Conservation (phyloP, 2,329 filamentous ascomycete species). For the Nemania serpens region DNA sequence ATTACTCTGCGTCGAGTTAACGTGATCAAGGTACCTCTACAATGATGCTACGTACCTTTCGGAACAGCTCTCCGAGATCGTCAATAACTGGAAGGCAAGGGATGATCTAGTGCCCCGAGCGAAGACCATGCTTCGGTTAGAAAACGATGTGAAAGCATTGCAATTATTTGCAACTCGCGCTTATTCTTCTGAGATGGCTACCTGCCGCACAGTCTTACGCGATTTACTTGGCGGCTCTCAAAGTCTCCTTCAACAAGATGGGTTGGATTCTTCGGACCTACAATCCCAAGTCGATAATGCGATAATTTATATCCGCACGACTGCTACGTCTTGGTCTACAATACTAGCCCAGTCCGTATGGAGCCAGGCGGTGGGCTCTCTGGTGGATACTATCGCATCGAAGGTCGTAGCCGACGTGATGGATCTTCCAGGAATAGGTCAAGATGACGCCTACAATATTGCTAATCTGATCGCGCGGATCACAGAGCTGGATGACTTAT, state of each 20-base stretch:
- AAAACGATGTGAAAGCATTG: constrained; percentile 63
- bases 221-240: constrained; percentile 66
- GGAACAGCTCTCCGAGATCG: constrained; percentile 58
- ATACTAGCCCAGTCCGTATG: constrained; percentile 65
- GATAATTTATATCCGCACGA: constrained; percentile 55
- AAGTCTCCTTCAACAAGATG: constrained; percentile 63
- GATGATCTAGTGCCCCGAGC: constrained; percentile 57
- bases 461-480: constrained; percentile 62
- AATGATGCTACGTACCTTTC: constrained; percentile 70
- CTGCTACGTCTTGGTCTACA: constrained; percentile 60
- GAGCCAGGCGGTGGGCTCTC: constrained; percentile 65
- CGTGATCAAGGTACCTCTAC: constrained; percentile 62
- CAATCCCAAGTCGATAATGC: constrained; percentile 54
- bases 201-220: constrained; percentile 64
- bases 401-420: constrained; percentile 66
- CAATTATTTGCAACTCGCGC: constrained; percentile 65
- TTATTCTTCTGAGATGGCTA: constrained; percentile 64
- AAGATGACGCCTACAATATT: constrained; percentile 67
- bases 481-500: constrained; percentile 64
- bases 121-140: constrained; percentile 60
- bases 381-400: constrained; percentile 62
- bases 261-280: constrained; percentile 50
- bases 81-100: constrained; percentile 57
- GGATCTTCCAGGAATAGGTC: constrained; percentile 63
- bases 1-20: constrained; percentile 1